Base-by-base conservation (phyloP, 306 rosid genomes). In the Quercus bicolor region DNA sequence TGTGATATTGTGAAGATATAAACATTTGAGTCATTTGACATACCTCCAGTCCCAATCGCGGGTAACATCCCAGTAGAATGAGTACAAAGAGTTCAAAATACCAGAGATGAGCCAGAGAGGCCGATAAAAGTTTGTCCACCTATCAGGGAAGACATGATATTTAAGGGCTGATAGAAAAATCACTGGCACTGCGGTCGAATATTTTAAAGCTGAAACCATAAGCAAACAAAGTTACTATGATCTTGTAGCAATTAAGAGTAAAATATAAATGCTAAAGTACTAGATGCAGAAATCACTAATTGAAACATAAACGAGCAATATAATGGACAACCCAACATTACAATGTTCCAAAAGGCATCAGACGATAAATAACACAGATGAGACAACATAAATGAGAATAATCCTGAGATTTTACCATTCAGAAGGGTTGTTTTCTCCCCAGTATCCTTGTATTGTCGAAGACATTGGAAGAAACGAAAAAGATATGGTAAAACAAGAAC, bases 21-120 rank as follows among this genome's bases (percentile, higher is more conserved):
- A 69, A 76, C 60, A 85, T 68, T 72, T 78, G 76, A 51, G 65
- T 75, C 60, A 85, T 68, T 72, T 78, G 76, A 51, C 85, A 75
- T 86, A 96, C 99, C 97, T 88, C 83, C 93, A 77, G 90, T 96
- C 98, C 99, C 99, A 96, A 89, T 96, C 99, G 75, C 97, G 89
- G 69, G 88, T 89, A 85, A 96, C 96, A 45, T 96, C 99, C 99
- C 98, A 96, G 90, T 96, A 96, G 90, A 96, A 96, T 52, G 99
- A 96, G 85, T 96, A 96, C 72, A 89, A 83, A 19, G 97, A 93
- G 85, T 96, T 96, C 80, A 90, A 82, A 78, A 96, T 94, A 82
- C 96, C 81, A 14, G 98, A 93, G 72, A 96, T 86, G 85, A 96
- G 97, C 99, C 99, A 96, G 34, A 96, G 97, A 72, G 97, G 99